Conservation (phyloP, 176 grass and related monocot species). For the Cenchrus americanus region DNA sequence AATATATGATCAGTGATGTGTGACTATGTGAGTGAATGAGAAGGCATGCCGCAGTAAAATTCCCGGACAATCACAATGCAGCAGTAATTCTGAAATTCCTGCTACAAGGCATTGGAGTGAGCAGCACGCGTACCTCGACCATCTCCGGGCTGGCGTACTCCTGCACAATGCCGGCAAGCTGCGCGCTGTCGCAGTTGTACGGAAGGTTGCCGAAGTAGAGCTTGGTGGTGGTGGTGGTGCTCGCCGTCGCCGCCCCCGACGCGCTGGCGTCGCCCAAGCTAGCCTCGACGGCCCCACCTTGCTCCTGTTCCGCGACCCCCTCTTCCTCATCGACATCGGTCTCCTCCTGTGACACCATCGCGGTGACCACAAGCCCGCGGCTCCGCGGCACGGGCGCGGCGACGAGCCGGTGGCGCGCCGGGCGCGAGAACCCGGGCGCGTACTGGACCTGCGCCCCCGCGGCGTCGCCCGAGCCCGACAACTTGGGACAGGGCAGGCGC, state of each 20-base stretch:
- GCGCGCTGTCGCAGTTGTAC: constrained; percentile 95
- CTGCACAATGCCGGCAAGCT: constrained; percentile 84
- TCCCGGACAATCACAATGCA: neutral
- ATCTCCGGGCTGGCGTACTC: constrained; percentile 86
- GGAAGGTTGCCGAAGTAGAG: constrained; percentile 94
- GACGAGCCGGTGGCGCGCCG: neutral
- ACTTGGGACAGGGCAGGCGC: constrained; percentile 19
- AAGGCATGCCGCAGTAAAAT: neutral
- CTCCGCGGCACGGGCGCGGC: neutral
- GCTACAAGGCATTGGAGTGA: neutral
- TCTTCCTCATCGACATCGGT: constrained; percentile 46
- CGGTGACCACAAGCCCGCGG: constrained; percentile 7
- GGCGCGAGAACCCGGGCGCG: neutral
- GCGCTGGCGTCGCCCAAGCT: neutral
- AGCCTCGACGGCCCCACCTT: constrained; percentile 5
- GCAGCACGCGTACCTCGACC: constrained; percentile 64
- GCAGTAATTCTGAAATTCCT: neutral
- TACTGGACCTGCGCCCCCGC: constrained; percentile 24
- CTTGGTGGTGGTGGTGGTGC: constrained; percentile 62
- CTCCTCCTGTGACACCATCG: constrained; percentile 63
- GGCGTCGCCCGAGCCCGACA: neutral
- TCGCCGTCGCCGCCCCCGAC: neutral
- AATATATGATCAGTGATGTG: no score
- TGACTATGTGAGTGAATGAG: no score
- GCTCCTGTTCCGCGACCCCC: constrained; percentile 28